These are phyloP conservation scores for Clathrospora elynae DNA, from an alignment of 2,329 filamentous ascomycete genomes.

Conservation along the genomic window DNA sequence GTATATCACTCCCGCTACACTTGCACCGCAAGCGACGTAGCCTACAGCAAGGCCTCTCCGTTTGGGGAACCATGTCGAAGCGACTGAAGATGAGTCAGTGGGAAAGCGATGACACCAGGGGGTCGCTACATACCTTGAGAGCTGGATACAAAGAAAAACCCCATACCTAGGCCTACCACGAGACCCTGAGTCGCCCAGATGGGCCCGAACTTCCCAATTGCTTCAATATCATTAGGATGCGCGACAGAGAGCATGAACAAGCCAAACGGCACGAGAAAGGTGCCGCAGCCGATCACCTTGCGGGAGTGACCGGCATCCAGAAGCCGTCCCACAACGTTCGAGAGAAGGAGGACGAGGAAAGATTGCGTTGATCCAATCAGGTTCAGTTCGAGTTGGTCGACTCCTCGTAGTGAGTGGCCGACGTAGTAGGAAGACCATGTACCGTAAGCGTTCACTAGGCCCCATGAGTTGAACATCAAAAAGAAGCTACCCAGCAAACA, in stretches of 20 bases:
- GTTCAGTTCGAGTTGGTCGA: conserved; percentile 52
- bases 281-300: conserved; percentile 50
- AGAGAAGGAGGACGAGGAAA: conserved; percentile 54
- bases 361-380: conserved; percentile 56
- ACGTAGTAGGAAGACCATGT: conserved; percentile 58
- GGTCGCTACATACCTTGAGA: conserved; percentile 52
- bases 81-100: conserved; percentile 44
- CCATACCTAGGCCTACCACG: conserved; percentile 56
- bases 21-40: conserved; percentile 58
- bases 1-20: conserved; percentile 54
- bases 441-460: conserved; percentile 57
- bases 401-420: conserved; percentile 50
- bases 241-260: conserved; percentile 53
- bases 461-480: conserved; percentile 58
- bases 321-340: conserved; percentile 54
- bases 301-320: conserved; percentile 55
- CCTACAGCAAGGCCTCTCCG: conserved; percentile 56
- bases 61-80: conserved; percentile 56
- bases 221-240: conserved; percentile 46
- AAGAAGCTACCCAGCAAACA: conserved; percentile 56
- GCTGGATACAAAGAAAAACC: conserved; percentile 59
- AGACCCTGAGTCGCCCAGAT: conserved; percentile 57
- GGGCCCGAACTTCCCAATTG: conserved; percentile 48
- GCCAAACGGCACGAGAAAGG: conserved; percentile 51
- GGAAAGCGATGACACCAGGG: background rate